Evolutionary conservation across 192 early-diverging fungal genomes (phyloP).

Genomic region (Umbelopsis sp.): DNA sequence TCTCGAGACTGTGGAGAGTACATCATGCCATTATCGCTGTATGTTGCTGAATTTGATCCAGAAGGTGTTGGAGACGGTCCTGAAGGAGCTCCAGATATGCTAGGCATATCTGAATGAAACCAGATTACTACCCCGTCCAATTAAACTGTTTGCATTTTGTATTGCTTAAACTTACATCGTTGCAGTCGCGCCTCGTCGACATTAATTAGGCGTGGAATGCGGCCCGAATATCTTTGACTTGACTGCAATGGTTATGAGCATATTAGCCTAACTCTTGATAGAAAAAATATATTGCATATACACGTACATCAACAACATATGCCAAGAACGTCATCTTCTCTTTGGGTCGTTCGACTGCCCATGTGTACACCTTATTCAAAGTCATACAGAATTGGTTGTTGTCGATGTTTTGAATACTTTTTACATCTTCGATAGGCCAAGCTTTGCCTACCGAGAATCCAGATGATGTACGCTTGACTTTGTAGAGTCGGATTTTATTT

Average conservation of each 20-base stretch:
- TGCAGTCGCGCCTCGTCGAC: constrained; percentile 47
- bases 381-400: constrained; percentile 50
- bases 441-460: constrained; percentile 55
- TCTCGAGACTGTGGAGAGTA: constrained; percentile 4
- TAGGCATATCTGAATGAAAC: constrained; percentile 3
- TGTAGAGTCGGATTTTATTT: constrained; percentile 49
- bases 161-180: constrained; percentile 31
- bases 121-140: neutral
- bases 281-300: neutral
- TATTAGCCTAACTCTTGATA: neutral
- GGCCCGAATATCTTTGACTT: constrained; percentile 41
- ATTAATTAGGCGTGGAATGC: constrained; percentile 50
- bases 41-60: neutral
- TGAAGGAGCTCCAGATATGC: neutral
- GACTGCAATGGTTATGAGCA: constrained; percentile 26
- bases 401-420: constrained; percentile 50
- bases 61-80: constrained; percentile 12
- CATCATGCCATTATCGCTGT: neutral
- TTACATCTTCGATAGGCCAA: constrained; percentile 58
- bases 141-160: neutral
- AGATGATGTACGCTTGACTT: constrained; percentile 50
- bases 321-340: constrained; percentile 54
- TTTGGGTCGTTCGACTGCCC: constrained; percentile 48
- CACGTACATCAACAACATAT: constrained; percentile 32
- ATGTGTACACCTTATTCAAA: constrained; percentile 52